These are phyloP conservation scores for Neobulgaria alba DNA, from an alignment of 2,329 filamentous ascomycete species.

Conservation along the genomic window DNA sequence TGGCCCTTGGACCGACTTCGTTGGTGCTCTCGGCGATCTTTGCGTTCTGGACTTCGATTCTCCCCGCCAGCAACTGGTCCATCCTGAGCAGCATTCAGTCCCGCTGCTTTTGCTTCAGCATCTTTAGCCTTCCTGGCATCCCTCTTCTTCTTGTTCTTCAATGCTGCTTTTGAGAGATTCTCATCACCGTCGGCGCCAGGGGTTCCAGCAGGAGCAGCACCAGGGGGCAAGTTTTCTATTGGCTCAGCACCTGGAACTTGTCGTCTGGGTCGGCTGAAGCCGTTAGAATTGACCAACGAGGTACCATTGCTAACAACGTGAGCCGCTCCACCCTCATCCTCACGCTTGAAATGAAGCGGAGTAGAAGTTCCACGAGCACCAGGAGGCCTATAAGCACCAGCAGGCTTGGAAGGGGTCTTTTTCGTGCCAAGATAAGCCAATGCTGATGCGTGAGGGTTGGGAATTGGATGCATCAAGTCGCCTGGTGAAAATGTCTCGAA, in stretches of 20 bases:
- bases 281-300: slow-evolving; percentile 56
- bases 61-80: slow-evolving; percentile 20
- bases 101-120: slow-evolving; percentile 50
- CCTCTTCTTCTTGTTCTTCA: slow-evolving; percentile 99
- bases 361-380: slow-evolving; percentile 84
- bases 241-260: slow-evolving; percentile 82
- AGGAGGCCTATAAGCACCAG: slow-evolving; percentile 92
- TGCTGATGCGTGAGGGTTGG: slow-evolving; percentile 74
- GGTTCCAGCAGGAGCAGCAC: slow-evolving; percentile 57
- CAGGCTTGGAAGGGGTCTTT: slow-evolving; percentile 93
- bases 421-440: slow-evolving; percentile 71
- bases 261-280: slow-evolving; percentile 68
- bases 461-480: slow-evolving; percentile 66
- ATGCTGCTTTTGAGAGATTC: slow-evolving; percentile 69
- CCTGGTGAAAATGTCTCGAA: slow-evolving; percentile 49
- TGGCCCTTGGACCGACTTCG: slow-evolving; percentile 42
- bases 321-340: slow-evolving; percentile 90
- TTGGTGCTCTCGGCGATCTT: slow-evolving; percentile 43
- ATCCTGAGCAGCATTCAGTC: slow-evolving; percentile 28
- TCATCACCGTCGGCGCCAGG: slow-evolving; percentile 50
- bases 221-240: slow-evolving; percentile 54
- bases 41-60: slow-evolving; percentile 34
- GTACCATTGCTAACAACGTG: slow-evolving; percentile 73
- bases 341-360: slow-evolving; percentile 90
- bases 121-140: slow-evolving; percentile 88